phyloP scores from a whole-genome alignment of 2,329 filamentous ascomycete genomes.

The Botrytis fabae region DNA sequence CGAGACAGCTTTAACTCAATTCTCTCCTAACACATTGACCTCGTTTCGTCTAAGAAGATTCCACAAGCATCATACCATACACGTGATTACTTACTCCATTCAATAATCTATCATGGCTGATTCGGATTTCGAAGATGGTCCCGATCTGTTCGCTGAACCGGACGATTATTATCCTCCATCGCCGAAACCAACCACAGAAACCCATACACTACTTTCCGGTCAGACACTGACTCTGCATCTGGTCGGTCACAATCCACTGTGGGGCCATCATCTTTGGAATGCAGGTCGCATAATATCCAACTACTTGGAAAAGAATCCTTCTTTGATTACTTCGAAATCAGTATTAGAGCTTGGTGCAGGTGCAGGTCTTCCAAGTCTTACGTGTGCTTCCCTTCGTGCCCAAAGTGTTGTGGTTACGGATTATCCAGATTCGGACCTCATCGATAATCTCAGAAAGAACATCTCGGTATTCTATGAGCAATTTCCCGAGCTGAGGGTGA shows the following conservation, averaged over 20 bases:
- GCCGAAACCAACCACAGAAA: slow-evolving; percentile 70
- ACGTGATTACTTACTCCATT: slow-evolving; percentile 29
- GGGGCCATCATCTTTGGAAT: slow-evolving; percentile 92
- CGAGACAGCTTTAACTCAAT: not conserved
- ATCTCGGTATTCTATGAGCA: slow-evolving; percentile 47
- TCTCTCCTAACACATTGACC: slow-evolving; percentile 5
- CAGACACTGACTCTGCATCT: slow-evolving; percentile 61
- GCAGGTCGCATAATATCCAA: slow-evolving; percentile 75
- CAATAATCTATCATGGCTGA: slow-evolving; percentile 20
- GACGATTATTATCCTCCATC: slow-evolving; percentile 77
- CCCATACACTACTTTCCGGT: slow-evolving; percentile 69
- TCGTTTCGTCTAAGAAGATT: slow-evolving; percentile 13
- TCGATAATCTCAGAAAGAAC: slow-evolving; percentile 77
- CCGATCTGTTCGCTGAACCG: slow-evolving; percentile 75
- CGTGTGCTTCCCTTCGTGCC: slow-evolving; percentile 73
- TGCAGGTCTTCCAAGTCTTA: slow-evolving; percentile 78
- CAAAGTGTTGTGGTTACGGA: slow-evolving; percentile 76
- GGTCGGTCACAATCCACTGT: slow-evolving; percentile 83
- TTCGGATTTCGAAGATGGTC: slow-evolving; percentile 29
- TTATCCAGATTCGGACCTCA: slow-evolving; percentile 82
- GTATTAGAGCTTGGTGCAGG: slow-evolving; percentile 89
- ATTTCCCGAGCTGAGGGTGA: slow-evolving; percentile 7
- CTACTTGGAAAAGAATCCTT: slow-evolving; percentile 72
- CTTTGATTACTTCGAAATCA: slow-evolving; percentile 63
- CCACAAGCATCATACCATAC: not conserved